phyloP scores from a whole-genome alignment of 352 stramenopile species.

The Pythium rhizo-oryzae region DNA sequence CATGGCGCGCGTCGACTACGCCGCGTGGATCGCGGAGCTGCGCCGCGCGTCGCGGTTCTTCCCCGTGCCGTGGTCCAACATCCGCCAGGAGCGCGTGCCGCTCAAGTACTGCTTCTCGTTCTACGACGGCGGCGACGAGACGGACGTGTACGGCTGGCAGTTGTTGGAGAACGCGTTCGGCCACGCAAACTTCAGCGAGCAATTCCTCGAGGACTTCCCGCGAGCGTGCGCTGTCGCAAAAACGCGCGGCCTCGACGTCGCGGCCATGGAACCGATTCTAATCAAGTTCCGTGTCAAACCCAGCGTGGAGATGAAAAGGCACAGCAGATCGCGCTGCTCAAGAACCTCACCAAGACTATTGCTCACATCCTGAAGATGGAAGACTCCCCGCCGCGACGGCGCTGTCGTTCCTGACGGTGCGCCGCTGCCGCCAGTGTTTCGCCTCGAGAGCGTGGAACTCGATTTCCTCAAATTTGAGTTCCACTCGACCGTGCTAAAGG shows the following conservation, averaged over 20 bases:
- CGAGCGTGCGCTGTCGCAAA: background rate
- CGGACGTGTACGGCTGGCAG: slow-evolving; percentile 3
- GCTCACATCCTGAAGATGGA: background rate
- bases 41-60: slow-evolving; percentile 5
- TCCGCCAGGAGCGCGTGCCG: background rate
- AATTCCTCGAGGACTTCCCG: slow-evolving; percentile 3
- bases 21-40: slow-evolving; percentile 9
- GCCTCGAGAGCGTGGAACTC: slow-evolving; percentile 1
- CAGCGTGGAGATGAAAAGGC: background rate
- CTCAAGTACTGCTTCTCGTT: slow-evolving; percentile 14
- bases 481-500: slow-evolving; percentile 13
- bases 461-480: background rate
- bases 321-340: slow-evolving; percentile 1
- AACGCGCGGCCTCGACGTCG: background rate
- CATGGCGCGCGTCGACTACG: slow-evolving; percentile 13
- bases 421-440: background rate
- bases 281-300: slow-evolving; percentile 4
- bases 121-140: background rate
- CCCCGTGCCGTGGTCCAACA: background rate
- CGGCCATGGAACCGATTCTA: slow-evolving; percentile 4
- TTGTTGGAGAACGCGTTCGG: slow-evolving; percentile 1
- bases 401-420: background rate
- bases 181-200: background rate
- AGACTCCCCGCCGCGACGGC: background rate
- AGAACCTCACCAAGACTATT: slow-evolving; percentile 9